phyloP scores from a whole-genome alignment of 345 rosid genomes.

The Syzygium grande region DNA sequence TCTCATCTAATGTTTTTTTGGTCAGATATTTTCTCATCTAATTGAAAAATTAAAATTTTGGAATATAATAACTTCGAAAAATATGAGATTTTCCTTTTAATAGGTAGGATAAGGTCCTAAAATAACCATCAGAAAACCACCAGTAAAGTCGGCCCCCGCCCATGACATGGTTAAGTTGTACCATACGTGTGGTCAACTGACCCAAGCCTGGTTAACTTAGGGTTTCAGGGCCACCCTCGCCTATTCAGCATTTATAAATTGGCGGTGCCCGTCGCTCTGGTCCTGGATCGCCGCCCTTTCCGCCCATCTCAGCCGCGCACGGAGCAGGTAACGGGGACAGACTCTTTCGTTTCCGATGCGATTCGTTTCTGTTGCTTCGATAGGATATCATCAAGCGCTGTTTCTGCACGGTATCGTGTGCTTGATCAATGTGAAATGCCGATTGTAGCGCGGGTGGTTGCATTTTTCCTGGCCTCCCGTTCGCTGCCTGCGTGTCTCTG shows the following conservation, averaged over 20 bases:
- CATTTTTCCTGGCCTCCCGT: not conserved
- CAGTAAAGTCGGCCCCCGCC: not conserved
- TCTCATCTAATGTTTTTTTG: not conserved
- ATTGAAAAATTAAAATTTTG: not conserved
- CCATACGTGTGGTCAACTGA: not conserved
- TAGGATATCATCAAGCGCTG: not conserved
- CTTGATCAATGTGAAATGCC: not conserved
- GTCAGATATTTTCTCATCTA: not conserved
- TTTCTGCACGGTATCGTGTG: not conserved
- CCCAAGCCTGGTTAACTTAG: not conserved
- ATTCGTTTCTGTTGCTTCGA: not conserved
- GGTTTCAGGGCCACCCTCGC: not conserved
- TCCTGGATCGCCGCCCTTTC: not conserved
- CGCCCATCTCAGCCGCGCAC: not conserved
- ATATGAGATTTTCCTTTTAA: not conserved
- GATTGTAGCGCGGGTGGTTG: not conserved
- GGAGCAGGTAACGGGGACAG: not conserved
- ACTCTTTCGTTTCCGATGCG: not conserved
- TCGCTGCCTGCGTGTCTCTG: not conserved
- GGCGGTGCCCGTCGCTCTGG: not conserved
- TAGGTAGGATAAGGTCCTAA: not conserved
- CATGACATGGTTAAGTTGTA: not conserved
- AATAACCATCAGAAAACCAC: not conserved
- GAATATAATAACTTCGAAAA: not conserved
- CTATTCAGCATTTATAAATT: not conserved